Evolutionary conservation across 805 yeast species (phyloP).

Genomic region (Ogataea polymorpha): DNA sequence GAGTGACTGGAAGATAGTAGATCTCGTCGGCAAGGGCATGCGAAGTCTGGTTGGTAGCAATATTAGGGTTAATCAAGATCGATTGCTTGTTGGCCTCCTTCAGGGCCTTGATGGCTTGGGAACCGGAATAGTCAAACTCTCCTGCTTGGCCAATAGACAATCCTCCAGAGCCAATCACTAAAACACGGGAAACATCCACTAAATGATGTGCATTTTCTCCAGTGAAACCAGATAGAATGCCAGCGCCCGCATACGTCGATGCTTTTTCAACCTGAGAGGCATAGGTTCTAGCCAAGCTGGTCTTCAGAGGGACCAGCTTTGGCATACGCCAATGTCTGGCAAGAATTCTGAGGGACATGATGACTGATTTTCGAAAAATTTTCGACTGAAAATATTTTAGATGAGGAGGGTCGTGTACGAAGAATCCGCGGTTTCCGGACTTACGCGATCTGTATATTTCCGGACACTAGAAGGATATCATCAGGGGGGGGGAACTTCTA

Average conservation of each 20-base stretch:
- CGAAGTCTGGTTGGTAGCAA: constrained; percentile 95
- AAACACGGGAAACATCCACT: constrained; percentile 82
- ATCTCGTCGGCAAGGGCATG: constrained; percentile 94
- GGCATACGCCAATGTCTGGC: constrained; percentile 16
- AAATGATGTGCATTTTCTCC: constrained; percentile 62
- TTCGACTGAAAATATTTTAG: constrained; percentile 12
- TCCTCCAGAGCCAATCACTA: constrained; percentile 96
- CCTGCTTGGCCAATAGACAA: constrained; percentile 98
- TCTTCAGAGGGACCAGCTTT: constrained; percentile 2
- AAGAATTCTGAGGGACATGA: constrained; percentile 9
- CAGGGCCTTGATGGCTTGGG: constrained; percentile 95
- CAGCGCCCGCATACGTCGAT: constrained; percentile 57
- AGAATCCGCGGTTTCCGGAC: constrained; percentile 31
- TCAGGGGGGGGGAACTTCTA: constrained; percentile 16
- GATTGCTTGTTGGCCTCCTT: constrained; percentile 85
- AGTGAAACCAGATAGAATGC: constrained; percentile 51
- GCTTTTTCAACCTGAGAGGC: constrained; percentile 29
- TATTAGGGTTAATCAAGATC: constrained; percentile 89
- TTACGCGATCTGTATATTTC: constrained; percentile 25
- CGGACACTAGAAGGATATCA: constrained; percentile 9
- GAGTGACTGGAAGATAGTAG: constrained; percentile 92
- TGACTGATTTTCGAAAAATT: constrained; percentile 14
- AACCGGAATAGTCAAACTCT: constrained; percentile 95
- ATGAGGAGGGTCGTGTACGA: constrained; percentile 22
- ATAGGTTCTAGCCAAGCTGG: constrained; percentile 15